Evolutionary conservation across 306 rosid genomes (phyloP).

Genomic region (Ochetophila trinervis): DNA sequence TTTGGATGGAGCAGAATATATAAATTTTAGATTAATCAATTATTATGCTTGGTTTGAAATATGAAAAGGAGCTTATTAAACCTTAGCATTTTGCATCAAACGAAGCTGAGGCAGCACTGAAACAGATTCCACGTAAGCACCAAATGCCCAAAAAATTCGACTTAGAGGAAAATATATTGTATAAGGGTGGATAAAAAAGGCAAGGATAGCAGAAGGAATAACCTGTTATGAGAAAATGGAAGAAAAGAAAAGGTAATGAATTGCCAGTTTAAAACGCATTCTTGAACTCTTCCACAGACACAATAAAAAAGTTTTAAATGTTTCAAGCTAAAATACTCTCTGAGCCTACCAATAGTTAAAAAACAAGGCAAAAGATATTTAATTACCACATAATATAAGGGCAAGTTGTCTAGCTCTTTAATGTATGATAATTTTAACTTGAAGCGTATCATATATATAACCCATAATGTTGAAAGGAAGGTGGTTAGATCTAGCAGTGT

Average conservation of each 20-base stretch:
- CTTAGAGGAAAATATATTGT: not conserved
- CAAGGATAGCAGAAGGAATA: slow-evolving; percentile 49
- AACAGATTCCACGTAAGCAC: slow-evolving; percentile 59
- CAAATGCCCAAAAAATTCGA: slow-evolving; percentile 56
- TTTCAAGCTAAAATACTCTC: not conserved
- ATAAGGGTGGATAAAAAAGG: slow-evolving; percentile 43
- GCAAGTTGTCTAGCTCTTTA: slow-evolving; percentile 63
- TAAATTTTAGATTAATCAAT: not conserved
- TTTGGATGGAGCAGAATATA: not conserved
- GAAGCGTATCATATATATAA: slow-evolving; percentile 62
- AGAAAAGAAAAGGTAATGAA: not conserved
- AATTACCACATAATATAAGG: slow-evolving; percentile 57
- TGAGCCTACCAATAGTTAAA: not conserved
- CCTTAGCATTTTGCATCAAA: slow-evolving; percentile 80
- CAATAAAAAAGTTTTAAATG: too few relatives aligned
- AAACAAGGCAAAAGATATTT: not conserved
- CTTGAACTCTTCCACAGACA: not conserved
- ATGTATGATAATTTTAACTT: slow-evolving; percentile 57
- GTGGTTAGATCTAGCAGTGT: slow-evolving; percentile 42
- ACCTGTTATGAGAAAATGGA: slow-evolving; percentile 36
- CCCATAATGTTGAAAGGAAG: slow-evolving; percentile 50
- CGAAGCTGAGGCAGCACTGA: slow-evolving; percentile 80
- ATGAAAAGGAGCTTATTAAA: slow-evolving; percentile 9
- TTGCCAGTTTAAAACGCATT: not conserved
- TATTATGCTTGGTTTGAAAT: not conserved